Conservation (phyloP, 352 stramenopile species). For the Thalassiosira tumida region DNA sequence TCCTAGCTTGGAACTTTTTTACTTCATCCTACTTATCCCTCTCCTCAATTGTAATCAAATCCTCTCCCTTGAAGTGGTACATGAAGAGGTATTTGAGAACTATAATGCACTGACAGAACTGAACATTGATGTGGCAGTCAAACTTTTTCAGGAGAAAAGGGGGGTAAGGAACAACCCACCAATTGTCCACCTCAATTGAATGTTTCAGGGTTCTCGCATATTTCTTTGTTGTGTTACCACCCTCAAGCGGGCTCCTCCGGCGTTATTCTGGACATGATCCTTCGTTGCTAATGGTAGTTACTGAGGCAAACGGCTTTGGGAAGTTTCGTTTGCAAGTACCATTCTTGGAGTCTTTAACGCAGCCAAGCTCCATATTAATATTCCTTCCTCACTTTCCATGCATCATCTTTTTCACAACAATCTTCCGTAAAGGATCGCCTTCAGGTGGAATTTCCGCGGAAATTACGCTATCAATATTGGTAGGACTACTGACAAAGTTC, state of each 20-base stretch:
- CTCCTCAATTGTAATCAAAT: slow-evolving; percentile 61
- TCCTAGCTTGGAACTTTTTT: background rate
- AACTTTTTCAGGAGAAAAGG: slow-evolving; percentile 85
- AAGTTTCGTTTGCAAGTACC: slow-evolving; percentile 5
- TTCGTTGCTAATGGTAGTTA: background rate
- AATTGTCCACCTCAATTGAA: slow-evolving; percentile 13
- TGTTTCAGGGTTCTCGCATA: background rate
- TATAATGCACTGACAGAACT: slow-evolving; percentile 79
- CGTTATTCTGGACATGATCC: slow-evolving; percentile 9
- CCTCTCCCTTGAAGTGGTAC: slow-evolving; percentile 88
- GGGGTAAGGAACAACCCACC: slow-evolving; percentile 88
- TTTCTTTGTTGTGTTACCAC: slow-evolving; percentile 21
- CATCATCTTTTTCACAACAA: slow-evolving; percentile 48
- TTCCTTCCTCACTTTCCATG: slow-evolving; percentile 36
- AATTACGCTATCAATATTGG: slow-evolving; percentile 31
- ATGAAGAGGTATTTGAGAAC: slow-evolving; percentile 89
- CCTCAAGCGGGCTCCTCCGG: background rate
- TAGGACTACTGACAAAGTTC: slow-evolving; percentile 52
- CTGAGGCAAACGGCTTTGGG: background rate
- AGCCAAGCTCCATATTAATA: slow-evolving; percentile 6
- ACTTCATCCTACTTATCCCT: background rate
- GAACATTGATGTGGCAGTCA: slow-evolving; percentile 89
- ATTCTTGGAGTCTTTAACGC: background rate
- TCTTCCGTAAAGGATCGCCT: slow-evolving; percentile 22
- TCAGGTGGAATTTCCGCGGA: slow-evolving; percentile 38